These are phyloP conservation scores for Aristolochia contorta DNA, from an alignment of 164 flowering plant species.

Conservation along the genomic window DNA sequence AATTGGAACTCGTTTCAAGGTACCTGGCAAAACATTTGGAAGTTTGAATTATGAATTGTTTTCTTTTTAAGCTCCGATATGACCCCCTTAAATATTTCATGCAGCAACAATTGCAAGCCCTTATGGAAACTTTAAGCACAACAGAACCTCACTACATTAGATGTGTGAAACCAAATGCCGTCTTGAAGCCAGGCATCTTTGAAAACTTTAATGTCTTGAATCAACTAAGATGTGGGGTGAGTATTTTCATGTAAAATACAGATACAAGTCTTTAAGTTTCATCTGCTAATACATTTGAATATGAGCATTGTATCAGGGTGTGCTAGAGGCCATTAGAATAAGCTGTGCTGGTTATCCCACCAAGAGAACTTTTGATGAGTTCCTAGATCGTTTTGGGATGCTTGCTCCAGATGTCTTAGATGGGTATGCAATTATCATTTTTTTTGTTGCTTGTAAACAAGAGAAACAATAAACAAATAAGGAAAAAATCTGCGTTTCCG, in stretches of 20 bases:
- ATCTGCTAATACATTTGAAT: neutral
- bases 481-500: neutral
- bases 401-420: constrained; percentile 58
- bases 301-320: constrained; percentile 40
- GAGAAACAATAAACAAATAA: neutral
- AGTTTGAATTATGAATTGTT: constrained; percentile 2
- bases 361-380: constrained; percentile 70
- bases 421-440: constrained; percentile 25
- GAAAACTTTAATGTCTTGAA: constrained; percentile 65
- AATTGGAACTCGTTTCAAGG: constrained; percentile 85
- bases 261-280: neutral
- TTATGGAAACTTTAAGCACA: constrained; percentile 73
- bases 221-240: constrained; percentile 80
- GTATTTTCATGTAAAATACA: constrained; percentile 12
- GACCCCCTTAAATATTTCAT: constrained; percentile 1
- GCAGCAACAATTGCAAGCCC: constrained; percentile 82
- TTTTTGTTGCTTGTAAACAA: neutral
- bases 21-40: constrained; percentile 9
- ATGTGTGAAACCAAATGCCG: constrained; percentile 75
- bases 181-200: constrained; percentile 71
- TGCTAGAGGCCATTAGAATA: constrained; percentile 74
- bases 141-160: constrained; percentile 82
- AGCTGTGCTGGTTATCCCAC: constrained; percentile 94
- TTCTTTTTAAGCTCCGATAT: neutral
- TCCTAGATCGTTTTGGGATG: constrained; percentile 71